phyloP scores from a whole-genome alignment of 1,284 basidiomycete genomes.

The Naganishia albida region DNA sequence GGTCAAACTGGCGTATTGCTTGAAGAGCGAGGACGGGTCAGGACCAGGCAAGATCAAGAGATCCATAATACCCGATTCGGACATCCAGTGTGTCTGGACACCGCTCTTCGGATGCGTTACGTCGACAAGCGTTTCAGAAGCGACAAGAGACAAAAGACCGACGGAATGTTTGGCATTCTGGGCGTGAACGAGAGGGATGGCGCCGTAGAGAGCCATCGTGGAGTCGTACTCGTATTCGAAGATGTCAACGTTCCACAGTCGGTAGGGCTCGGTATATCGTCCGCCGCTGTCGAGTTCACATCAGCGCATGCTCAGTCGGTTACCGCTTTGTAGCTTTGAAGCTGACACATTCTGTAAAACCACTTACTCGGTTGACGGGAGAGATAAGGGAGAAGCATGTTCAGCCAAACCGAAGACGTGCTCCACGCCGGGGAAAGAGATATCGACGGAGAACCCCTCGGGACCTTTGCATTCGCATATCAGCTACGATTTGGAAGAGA shows the following conservation, averaged over 20 bases:
- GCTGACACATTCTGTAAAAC: background rate
- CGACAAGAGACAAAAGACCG: constrained; percentile 86
- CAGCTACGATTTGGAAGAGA: background rate
- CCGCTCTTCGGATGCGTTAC: constrained; percentile 63
- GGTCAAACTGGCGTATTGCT: constrained; percentile 80
- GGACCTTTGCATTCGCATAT: constrained; percentile 64
- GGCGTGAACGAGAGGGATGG: constrained; percentile 90
- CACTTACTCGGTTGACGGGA: constrained; percentile 76
- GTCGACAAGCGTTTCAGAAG: constrained; percentile 95
- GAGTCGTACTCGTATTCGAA: constrained; percentile 95
- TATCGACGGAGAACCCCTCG: constrained; percentile 88
- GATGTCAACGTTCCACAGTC: constrained; percentile 93
- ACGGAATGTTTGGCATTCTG: constrained; percentile 79
- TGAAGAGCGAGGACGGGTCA: constrained; percentile 74
- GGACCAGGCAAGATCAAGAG: constrained; percentile 91
- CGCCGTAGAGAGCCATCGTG: constrained; percentile 87
- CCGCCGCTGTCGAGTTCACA: constrained; percentile 52
- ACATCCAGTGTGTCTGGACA: constrained; percentile 91
- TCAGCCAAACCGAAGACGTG: constrained; percentile 95
- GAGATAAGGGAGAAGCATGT: constrained; percentile 85
- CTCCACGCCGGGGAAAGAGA: constrained; percentile 85
- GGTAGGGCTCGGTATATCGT: constrained; percentile 84
- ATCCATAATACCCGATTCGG: constrained; percentile 94
- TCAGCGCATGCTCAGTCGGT: background rate
- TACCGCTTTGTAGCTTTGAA: background rate